Conservation (phyloP, 805 yeast genomes). For the Hanseniaspora valbyensis region DNA sequence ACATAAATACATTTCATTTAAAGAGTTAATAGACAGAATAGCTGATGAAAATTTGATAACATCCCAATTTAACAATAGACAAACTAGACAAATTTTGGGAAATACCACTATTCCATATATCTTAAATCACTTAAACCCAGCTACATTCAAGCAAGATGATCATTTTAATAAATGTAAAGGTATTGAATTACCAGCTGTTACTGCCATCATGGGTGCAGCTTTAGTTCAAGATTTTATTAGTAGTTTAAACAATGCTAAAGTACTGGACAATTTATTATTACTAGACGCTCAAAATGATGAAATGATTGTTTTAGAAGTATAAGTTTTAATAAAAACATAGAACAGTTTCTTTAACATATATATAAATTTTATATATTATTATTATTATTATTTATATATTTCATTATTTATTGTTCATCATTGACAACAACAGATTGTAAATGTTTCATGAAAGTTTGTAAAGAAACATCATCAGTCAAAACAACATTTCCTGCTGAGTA, state of each 20-base stretch:
- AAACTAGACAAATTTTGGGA: slow-evolving; percentile 32
- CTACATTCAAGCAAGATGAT: slow-evolving; percentile 30
- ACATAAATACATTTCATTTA: slow-evolving; percentile 25
- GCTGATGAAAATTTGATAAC: slow-evolving; percentile 36
- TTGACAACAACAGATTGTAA: slow-evolving; percentile 80
- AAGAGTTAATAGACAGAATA: slow-evolving; percentile 32
- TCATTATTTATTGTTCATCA: slow-evolving; percentile 28
- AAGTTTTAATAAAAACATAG: too few species aligned
- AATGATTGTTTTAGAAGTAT: slow-evolving; percentile 59
- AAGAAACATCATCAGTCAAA: slow-evolving; percentile 88
- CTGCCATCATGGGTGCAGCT: slow-evolving; percentile 83
- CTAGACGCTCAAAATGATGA: slow-evolving; percentile 61
- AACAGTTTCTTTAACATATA: too few species aligned
- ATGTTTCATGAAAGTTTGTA: slow-evolving; percentile 92
- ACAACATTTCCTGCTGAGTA: slow-evolving; percentile 61
- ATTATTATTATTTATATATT: too few species aligned
- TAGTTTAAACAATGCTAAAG: slow-evolving; percentile 58
- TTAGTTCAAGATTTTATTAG: slow-evolving; percentile 86
- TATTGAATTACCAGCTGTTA: slow-evolving; percentile 67
- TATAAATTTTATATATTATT: neutral
- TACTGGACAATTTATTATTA: slow-evolving; percentile 69
- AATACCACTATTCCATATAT: slow-evolving; percentile 39
- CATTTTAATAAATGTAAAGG: slow-evolving; percentile 38
- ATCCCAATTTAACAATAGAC: slow-evolving; percentile 9
- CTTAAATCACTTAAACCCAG: slow-evolving; percentile 19